phyloP scores from a whole-genome alignment of 495 filamentous ascomycete species.

The Aspergillus nidulans region DNA sequence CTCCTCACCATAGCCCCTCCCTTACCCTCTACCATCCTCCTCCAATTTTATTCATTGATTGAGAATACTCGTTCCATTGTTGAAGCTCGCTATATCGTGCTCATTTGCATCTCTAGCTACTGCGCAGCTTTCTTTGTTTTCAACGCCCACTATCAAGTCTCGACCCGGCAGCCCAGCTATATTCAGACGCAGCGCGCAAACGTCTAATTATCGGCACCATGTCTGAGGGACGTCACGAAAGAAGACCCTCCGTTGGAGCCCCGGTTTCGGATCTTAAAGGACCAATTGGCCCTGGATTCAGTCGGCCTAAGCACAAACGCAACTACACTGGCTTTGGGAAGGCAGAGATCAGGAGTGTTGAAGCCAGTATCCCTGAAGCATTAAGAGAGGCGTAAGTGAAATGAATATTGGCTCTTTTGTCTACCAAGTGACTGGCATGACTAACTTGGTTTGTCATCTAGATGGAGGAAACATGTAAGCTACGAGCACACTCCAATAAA shows the following conservation, averaged over 20 bases:
- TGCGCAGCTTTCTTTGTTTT: neutral
- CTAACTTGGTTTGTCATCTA: conserved; percentile 26
- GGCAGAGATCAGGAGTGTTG: conserved; percentile 86
- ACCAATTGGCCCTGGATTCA: conserved; percentile 66
- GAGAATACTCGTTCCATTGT: neutral
- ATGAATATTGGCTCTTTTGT: neutral
- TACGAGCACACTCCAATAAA: neutral
- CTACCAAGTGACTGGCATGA: neutral
- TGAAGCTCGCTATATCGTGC: neutral
- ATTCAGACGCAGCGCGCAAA: neutral
- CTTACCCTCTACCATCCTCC: conserved; percentile 11
- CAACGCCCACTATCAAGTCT: neutral
- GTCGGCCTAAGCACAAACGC: conserved; percentile 88
- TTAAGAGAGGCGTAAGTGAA: conserved; percentile 70
- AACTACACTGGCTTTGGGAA: conserved; percentile 90
- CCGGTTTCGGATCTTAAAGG: conserved; percentile 80
- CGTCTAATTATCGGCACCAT: conserved; percentile 2
- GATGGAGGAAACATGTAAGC: conserved; percentile 76
- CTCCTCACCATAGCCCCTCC: conserved; percentile 6
- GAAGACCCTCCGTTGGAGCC: conserved; percentile 72
- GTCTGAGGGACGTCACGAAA: conserved; percentile 45
- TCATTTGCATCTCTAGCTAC: neutral
- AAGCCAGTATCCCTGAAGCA: conserved; percentile 83
- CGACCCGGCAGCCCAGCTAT: neutral
- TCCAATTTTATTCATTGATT: neutral